Evolutionary conservation across 495 filamentous ascomycete genomes (phyloP).

Genomic region (Pseudoneurospora amorphoporcata): DNA sequence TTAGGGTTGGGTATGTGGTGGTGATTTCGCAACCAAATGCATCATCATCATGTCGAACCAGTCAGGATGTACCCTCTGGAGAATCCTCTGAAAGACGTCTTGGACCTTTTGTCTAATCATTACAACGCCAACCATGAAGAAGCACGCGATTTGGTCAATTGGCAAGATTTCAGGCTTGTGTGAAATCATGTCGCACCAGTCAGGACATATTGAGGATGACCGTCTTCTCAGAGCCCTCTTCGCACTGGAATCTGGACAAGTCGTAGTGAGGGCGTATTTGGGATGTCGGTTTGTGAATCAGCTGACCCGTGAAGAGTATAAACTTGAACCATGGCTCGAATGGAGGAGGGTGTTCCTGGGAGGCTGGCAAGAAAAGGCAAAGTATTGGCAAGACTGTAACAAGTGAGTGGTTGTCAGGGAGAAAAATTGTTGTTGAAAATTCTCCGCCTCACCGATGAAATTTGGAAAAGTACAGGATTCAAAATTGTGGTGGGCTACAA

Average conservation of each 20-base stretch:
- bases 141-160: not conserved
- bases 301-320: not conserved
- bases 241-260: not conserved
- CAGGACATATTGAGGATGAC: too few relatives aligned
- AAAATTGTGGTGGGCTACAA: not conserved
- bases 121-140: not conserved
- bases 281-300: not conserved
- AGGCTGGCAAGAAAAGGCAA: not conserved
- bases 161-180: too few relatives aligned
- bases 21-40: not conserved
- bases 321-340: too few relatives aligned
- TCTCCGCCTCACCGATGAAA: not conserved
- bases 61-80: not conserved
- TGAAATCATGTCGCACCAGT: too few relatives aligned
- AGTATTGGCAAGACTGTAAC: not conserved
- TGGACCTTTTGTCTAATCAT: not conserved
- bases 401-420: not conserved
- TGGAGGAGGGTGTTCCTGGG: not conserved
- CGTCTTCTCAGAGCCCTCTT: too few relatives aligned
- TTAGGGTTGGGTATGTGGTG: not conserved
- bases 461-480: not conserved
- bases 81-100: not conserved
- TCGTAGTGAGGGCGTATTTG: not conserved
- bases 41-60: not conserved
- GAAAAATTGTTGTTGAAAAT: not conserved